Evolutionary conservation across 139 green algal species (phyloP), one percentile per base, ranked within the genome.

Genomic region (Micractinium conductrix): DNA sequence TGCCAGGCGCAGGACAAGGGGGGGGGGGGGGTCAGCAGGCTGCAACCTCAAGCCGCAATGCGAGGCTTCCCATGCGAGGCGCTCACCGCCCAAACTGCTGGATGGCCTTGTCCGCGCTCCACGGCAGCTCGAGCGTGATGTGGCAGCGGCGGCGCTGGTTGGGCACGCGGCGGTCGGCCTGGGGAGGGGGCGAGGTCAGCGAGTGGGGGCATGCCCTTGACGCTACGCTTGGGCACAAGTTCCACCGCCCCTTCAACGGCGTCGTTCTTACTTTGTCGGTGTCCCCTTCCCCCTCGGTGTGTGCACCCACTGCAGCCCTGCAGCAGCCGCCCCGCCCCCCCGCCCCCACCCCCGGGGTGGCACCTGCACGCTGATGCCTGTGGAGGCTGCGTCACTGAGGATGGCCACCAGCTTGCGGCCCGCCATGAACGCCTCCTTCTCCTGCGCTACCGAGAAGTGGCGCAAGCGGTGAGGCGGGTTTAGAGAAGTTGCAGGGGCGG

Each of bases 101-200:
- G 53, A 98, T 96, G 71, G 95, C 93, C 87, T 98, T 98, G 87
- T 98, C 95, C 2, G 95, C 95, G 22, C 62, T 90, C 94, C 95
- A 98, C 62, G 95, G 94, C 81, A 98, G 91, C 91, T 98, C 95
- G 48, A 98, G 93, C 45, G 95, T 98, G 55, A 98, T 84, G 88
- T 98, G 95, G 48, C 94, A 84, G 21, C 94, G 86, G 14, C 94
- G 85, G 26, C 90, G 88, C 79, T 91, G 87, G 81, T 94, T 92
- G 22, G 67, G 42, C 5, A 71, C 80, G 19, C 78, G 85, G 37
- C 71, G 55, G 42, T 71, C 87, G 26, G 94, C 94, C 67, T 97
- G 94, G 83, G 19, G 19, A 38, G 35, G 4, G 22, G 37, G 17
- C 7, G 33, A 3, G 8, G 62, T 4, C 7, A 6, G 30, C 4